A percentile compares a stretch with the other conserved stretches of the same genome.
These are phyloP conservation scores for Candida alai DNA, from an alignment of 805 yeast species.

Conservation along the genomic window DNA sequence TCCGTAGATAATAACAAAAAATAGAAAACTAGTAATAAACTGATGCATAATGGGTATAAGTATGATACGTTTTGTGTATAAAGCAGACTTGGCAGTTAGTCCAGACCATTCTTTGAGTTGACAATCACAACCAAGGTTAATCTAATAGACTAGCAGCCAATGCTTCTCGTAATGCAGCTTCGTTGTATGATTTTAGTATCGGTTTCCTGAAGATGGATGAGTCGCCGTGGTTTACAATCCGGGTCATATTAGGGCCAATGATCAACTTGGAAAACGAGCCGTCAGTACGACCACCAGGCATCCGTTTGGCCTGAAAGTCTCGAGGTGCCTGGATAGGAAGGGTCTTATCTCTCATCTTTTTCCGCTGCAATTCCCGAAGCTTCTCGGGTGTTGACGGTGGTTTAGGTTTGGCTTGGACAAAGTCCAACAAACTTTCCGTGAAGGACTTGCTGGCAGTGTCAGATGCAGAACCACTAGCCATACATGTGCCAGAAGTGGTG, in stretches of 20 bases:
- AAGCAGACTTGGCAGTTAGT: too few species aligned
- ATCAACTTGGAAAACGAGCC: slow-evolving; percentile 41
- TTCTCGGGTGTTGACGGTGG: slow-evolving; percentile 13
- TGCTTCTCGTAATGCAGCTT: slow-evolving; percentile 47
- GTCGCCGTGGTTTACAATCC: slow-evolving; percentile 41
- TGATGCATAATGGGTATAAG: too few species aligned
- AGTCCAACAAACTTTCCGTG: slow-evolving; percentile 22
- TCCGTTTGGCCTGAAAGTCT: slow-evolving; percentile 28
- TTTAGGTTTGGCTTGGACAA: slow-evolving; percentile 7
- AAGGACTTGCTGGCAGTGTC: slow-evolving; percentile 20
- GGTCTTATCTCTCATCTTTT: slow-evolving; percentile 5
- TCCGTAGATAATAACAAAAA: background rate
- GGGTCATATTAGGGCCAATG: slow-evolving; percentile 40
- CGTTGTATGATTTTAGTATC: slow-evolving; percentile 39
- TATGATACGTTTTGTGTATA: too few species aligned
- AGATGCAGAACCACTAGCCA: background rate
- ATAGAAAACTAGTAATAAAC: too few species aligned
- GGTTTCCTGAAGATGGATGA: slow-evolving; percentile 34
- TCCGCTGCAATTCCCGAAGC: slow-evolving; percentile 10
- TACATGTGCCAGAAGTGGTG: background rate
- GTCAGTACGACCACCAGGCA: slow-evolving; percentile 24
- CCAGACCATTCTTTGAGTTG: slow-evolving; percentile 3
- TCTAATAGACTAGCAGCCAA: slow-evolving; percentile 20
- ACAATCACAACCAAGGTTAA: background rate
- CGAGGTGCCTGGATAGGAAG: slow-evolving; percentile 24